Conservation (phyloP, 2,329 filamentous ascomycete species). For the Biscogniauxia sp. region DNA sequence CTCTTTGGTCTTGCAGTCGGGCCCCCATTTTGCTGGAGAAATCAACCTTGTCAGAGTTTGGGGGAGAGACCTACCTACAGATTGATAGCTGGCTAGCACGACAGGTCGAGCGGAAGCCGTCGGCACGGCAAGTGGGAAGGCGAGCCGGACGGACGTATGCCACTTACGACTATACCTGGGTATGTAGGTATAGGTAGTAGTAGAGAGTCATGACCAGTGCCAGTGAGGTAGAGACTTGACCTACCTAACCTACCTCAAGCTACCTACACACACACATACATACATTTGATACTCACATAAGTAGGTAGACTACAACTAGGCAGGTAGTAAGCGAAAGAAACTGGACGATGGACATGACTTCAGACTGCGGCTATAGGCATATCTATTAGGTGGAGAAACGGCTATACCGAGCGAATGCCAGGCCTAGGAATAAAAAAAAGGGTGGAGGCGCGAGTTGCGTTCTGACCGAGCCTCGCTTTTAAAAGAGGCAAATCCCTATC, state of each 20-base stretch:
- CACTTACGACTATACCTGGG: too few relatives aligned
- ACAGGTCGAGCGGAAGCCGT: neutral
- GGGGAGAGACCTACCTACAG: too few relatives aligned
- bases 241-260: too few relatives aligned
- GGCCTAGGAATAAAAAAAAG: neutral
- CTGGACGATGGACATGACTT: neutral
- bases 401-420: slow-evolving; percentile 29
- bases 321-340: too few relatives aligned
- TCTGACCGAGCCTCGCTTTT: slow-evolving; percentile 21
- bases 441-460: slow-evolving; percentile 16
- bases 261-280: too few relatives aligned
- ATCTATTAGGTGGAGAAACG: slow-evolving; percentile 25
- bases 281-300: too few relatives aligned
- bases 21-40: neutral
- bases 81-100: neutral
- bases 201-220: too few relatives aligned
- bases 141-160: neutral
- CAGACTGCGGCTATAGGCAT: slow-evolving; percentile 14
- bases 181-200: too few relatives aligned
- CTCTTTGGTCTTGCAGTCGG: neutral
- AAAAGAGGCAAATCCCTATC: slow-evolving; percentile 16
- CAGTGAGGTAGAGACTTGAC: too few relatives aligned
- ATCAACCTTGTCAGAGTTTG: neutral
- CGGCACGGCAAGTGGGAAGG: neutral
- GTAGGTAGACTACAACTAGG: too few relatives aligned